Percentiles rank a stretch among this genome's conserved stretches.
Evolutionary conservation across 2,329 filamentous ascomycete species (phyloP).

Genomic region (Gaeumannomyces tritici): DNA sequence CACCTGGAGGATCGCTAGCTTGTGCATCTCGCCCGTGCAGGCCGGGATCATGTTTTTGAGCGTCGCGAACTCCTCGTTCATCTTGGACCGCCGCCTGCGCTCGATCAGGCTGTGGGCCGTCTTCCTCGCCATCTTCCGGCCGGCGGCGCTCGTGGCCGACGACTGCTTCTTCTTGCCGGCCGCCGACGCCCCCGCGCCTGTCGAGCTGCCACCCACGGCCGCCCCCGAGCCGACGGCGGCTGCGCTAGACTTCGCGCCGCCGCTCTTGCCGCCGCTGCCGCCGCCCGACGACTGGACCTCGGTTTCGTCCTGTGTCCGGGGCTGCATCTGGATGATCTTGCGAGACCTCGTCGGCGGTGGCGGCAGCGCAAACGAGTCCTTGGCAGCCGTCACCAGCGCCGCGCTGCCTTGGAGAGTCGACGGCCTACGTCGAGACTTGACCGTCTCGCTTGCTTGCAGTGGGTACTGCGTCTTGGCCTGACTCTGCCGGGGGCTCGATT

Average conservation of each 20-base stretch:
- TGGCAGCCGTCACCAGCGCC: slow-evolving; percentile 37
- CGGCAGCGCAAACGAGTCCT: slow-evolving; percentile 68
- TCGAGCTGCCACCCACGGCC: slow-evolving; percentile 5
- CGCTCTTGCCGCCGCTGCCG: slow-evolving; percentile 15
- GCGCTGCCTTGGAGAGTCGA: slow-evolving; percentile 35
- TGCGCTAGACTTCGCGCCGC: background rate
- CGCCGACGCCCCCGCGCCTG: slow-evolving; percentile 9
- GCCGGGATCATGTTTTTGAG: slow-evolving; percentile 94
- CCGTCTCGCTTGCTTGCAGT: slow-evolving; percentile 27
- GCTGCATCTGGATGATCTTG: slow-evolving; percentile 99
- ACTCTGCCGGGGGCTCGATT: background rate
- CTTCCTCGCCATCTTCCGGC: slow-evolving; percentile 90
- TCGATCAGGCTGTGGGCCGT: slow-evolving; percentile 96
- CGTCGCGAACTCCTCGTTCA: slow-evolving; percentile 96
- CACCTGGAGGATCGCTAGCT: slow-evolving; percentile 89
- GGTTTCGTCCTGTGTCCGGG: slow-evolving; percentile 24
- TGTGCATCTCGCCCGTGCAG: slow-evolving; percentile 96
- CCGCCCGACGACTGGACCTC: slow-evolving; percentile 11
- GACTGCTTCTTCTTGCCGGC: slow-evolving; percentile 67
- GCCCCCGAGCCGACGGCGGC: slow-evolving; percentile 7
- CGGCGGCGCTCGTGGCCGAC: slow-evolving; percentile 68
- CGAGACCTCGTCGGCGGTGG: slow-evolving; percentile 85
- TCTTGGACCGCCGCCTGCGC: slow-evolving; percentile 80
- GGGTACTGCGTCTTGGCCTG: slow-evolving; percentile 5
- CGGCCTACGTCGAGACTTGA: slow-evolving; percentile 41